A percentile compares a stretch with the other conserved stretches of the same genome.
Conservation (phyloP, 352 stramenopile species). For the Phytophthora pluvialis region DNA sequence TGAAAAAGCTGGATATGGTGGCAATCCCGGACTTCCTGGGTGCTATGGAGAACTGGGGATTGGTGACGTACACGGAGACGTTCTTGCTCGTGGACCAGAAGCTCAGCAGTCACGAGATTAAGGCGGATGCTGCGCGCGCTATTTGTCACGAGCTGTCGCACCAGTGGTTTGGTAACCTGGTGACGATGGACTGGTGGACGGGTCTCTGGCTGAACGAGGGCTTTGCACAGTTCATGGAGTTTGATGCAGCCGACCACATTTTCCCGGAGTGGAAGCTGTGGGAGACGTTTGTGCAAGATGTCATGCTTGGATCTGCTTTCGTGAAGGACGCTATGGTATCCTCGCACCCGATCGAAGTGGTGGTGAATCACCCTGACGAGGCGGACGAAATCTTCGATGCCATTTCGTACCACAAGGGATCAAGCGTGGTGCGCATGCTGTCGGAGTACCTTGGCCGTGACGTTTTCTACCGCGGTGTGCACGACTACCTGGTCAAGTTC, state of each 20-base stretch:
- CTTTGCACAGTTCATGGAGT: conserved; percentile 97
- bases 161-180: conserved; percentile 97
- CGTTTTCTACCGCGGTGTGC: conserved; percentile 85
- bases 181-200: conserved; percentile 98
- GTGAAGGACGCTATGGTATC: conserved; percentile 92
- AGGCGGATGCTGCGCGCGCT: conserved; percentile 89
- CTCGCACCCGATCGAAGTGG: conserved; percentile 95
- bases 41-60: conserved; percentile 96
- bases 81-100: conserved; percentile 86
- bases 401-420: conserved; percentile 96
- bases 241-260: conserved; percentile 92
- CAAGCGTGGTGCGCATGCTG: conserved; percentile 77
- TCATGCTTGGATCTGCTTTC: conserved; percentile 81
- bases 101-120: conserved; percentile 63
- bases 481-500: conserved; percentile 93
- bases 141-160: conserved; percentile 98
- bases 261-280: conserved; percentile 96
- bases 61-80: conserved; percentile 97
- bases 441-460: conserved; percentile 74
- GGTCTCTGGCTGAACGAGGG: conserved; percentile 98
- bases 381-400: conserved; percentile 98
- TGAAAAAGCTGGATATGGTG: conserved; percentile 99
- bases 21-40: conserved; percentile 95
- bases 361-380: conserved; percentile 93
- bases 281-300: conserved; percentile 93